phyloP scores from a whole-genome alignment of 2,329 filamentous ascomycete genomes.

The Exophiala lecanii-corni region DNA sequence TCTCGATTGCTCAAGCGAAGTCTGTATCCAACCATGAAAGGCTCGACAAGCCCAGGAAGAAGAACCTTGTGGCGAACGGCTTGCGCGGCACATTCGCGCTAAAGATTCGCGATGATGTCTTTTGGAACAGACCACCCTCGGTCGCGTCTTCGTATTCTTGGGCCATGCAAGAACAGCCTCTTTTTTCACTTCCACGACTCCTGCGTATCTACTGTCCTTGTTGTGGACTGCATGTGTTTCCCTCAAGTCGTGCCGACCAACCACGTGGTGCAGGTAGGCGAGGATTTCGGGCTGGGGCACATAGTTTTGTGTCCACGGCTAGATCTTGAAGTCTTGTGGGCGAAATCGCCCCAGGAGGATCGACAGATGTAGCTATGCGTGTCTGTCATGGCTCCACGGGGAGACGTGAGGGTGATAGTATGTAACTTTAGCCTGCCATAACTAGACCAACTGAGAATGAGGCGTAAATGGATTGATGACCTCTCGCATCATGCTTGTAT shows the following conservation, averaged over 20 bases:
- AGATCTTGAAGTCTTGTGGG: conserved; percentile 20
- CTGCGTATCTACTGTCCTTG: background rate
- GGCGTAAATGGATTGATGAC: too few species aligned
- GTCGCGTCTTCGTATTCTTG: conserved; percentile 35
- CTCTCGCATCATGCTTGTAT: too few species aligned
- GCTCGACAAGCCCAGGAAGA: conserved; percentile 2
- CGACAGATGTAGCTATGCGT: conserved; percentile 26
- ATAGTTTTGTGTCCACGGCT: conserved; percentile 28
- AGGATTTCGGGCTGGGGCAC: conserved; percentile 38
- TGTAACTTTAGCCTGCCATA: too few species aligned
- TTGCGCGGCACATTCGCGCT: conserved; percentile 53
- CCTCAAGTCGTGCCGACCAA: conserved; percentile 39
- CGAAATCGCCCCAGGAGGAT: conserved; percentile 40
- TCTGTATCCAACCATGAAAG: background rate
- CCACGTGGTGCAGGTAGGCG: conserved; percentile 45
- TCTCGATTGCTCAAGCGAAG: background rate
- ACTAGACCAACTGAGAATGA: too few species aligned
- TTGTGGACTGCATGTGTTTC: conserved; percentile 43
- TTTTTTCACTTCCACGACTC: conserved; percentile 45
- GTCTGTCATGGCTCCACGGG: conserved; percentile 35
- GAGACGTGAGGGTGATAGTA: too few species aligned
- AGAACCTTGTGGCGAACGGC: conserved; percentile 10
- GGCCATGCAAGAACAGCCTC: conserved; percentile 47
- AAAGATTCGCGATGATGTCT: conserved; percentile 46
- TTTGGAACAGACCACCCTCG: conserved; percentile 42